A percentile compares a stretch with the other conserved stretches of the same genome.
phyloP scores from a whole-genome alignment of 73 alveolate genomes.

The Effrenium voratum region DNA sequence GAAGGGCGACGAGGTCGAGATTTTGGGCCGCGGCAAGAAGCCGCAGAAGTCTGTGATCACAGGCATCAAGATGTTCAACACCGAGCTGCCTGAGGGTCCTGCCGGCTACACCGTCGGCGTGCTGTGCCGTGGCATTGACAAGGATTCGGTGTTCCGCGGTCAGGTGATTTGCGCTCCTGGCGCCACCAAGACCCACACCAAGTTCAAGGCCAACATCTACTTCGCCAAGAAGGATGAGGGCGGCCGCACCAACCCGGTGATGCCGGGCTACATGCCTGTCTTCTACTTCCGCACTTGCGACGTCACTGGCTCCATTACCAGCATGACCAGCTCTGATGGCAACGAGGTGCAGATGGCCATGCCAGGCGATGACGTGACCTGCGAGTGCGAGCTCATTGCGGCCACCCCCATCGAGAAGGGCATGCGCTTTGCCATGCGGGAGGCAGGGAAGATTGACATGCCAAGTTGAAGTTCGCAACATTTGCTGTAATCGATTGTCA shows the following conservation, averaged over 20 bases:
- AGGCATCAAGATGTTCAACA: conserved; percentile 98
- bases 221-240: conserved; percentile 98
- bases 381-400: conserved; percentile 95
- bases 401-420: conserved; percentile 96
- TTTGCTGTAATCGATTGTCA: background rate
- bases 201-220: conserved; percentile 96
- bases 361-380: conserved; percentile 97
- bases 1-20: conserved; percentile 97
- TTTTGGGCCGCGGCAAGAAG: conserved; percentile 97
- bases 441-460: no score
- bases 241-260: conserved; percentile 98
- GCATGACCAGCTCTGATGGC: conserved; percentile 80
- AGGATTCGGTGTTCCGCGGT: conserved; percentile 86
- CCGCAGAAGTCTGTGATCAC: conserved; percentile 96
- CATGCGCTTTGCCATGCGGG: conserved; percentile 98
- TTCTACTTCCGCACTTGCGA: conserved; percentile 91
- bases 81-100: conserved; percentile 97
- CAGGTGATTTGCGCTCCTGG: conserved; percentile 94
- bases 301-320: conserved; percentile 68
- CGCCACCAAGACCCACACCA: conserved; percentile 73
- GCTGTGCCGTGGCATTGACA: conserved; percentile 95
- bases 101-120: conserved; percentile 99
- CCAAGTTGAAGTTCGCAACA: no score
- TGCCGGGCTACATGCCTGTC: conserved; percentile 97
- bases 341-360: conserved; percentile 96